These are phyloP conservation scores for Thraustotheca clavata DNA, from an alignment of 352 stramenopile species.

Conservation along the genomic window DNA sequence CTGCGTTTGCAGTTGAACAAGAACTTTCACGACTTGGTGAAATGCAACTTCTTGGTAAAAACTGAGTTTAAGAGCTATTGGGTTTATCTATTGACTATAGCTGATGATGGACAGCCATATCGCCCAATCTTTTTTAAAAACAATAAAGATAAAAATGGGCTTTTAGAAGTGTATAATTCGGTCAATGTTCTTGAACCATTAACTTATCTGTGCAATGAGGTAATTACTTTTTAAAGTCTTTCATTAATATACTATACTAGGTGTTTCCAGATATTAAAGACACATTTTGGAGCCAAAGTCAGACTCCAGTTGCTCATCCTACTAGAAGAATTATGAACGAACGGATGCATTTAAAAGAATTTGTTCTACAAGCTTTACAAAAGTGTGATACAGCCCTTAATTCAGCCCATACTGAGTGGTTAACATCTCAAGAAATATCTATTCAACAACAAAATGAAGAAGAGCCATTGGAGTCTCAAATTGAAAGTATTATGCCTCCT, in stretches of 20 bases:
- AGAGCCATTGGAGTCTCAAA: no score
- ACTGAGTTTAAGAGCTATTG: no score
- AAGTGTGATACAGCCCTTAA: background rate
- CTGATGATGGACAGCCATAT: no score
- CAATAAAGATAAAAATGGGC: no score
- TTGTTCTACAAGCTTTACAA: background rate
- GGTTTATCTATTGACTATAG: no score
- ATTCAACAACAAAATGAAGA: conserved; percentile 1
- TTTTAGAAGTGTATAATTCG: no score
- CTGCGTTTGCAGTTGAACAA: conserved; percentile 39
- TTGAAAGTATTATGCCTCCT: no score
- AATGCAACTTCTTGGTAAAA: conserved; percentile 32
- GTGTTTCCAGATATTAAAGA: conserved; percentile 66
- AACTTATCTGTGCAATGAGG: conserved; percentile 6
- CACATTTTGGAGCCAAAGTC: conserved; percentile 52
- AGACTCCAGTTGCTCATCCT: background rate
- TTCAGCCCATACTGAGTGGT: background rate
- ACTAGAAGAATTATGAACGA: background rate
- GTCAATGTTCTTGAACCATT: background rate
- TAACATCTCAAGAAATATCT: background rate
- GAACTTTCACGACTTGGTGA: conserved; percentile 55
- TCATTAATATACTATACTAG: conserved; percentile 20
- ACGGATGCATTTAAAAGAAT: background rate
- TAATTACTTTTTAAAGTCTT: background rate
- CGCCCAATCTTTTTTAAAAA: no score